Evolutionary conservation across 2,329 filamentous ascomycete genomes (phyloP), one percentile per base, ranked within the genome.

Genomic region (Arthrobotrys megalospora): DNA sequence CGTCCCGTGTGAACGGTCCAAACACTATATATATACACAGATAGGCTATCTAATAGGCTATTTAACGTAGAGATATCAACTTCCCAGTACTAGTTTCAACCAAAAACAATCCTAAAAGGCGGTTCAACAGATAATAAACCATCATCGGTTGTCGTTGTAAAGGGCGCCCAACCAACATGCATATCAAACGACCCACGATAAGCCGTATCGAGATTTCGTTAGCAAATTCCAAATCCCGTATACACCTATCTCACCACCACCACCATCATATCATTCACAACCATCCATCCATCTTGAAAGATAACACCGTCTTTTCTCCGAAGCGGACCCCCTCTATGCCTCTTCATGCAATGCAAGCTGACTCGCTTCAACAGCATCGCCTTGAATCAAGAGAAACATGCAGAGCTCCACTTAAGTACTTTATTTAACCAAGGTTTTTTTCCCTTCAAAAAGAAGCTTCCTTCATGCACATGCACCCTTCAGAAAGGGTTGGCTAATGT

Each of bases 281-380:
- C 24, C 2, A 28, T n/a, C 24, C 24, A 28, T 28, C 24, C 24
- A 28, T 28, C 24, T 28, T 28, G 24, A 52, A 52, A 52, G 48
- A 60, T 60, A 60, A 60, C 53, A 24, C 53, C 34, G 28, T 52
- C 48, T 52, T 52, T 55, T 36, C 21, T 36, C 50, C 58, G 38
- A 58, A 16, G 52, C 32, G 52, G 34, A 60, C 24, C 19, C 36
- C 19, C 12, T 41, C 8, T 19, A 3, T n/a, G n/a, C n/a, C 12
- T 53, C 6, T n/a, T 53, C 52, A 55, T 55, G 53, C 53, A 60
- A 60, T 60, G 55, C 55, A 60, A 60, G 55, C 55, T 60, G 55
- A 60, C 55, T 60, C 55, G 55, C 55, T 60, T 60, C 36, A 41
- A 60, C n/a, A 21, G 16, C 55, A 60, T 60, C 36, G 55, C 55